Evolutionary conservation across 78 protist species (phyloP).

Genomic region (Mastigamoeba balamuthi): DNA sequence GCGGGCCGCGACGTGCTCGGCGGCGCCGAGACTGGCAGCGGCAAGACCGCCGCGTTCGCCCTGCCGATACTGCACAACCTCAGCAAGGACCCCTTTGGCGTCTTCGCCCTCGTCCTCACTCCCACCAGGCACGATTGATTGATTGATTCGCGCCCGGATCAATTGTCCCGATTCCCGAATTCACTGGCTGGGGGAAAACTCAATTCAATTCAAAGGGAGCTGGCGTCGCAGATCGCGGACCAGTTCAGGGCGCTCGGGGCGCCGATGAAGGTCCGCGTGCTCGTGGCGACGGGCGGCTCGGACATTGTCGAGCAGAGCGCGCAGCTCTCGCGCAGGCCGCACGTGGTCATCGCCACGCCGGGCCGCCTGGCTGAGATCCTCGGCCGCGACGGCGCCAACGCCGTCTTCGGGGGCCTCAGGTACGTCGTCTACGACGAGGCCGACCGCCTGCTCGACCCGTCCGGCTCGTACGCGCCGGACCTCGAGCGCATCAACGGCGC

Average conservation of each 20-base stretch:
- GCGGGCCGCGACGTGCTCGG: slow-evolving; percentile 53
- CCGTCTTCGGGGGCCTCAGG: too few species aligned
- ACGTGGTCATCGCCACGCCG: slow-evolving; percentile 93
- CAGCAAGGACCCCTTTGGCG: slow-evolving; percentile 80
- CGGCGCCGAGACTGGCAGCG: slow-evolving; percentile 80
- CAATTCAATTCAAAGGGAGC: slow-evolving; percentile 30
- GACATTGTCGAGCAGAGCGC: slow-evolving; percentile 24
- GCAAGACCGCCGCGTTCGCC: slow-evolving; percentile 97
- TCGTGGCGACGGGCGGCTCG: slow-evolving; percentile 72
- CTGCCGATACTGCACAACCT: slow-evolving; percentile 85
- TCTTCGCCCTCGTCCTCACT: slow-evolving; percentile 72
- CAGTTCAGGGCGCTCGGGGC: slow-evolving; percentile 79
- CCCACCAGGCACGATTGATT: slow-evolving; percentile 69
- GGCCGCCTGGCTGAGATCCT: slow-evolving; percentile 80
- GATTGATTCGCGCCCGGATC: neutral
- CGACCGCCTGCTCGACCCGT: slow-evolving; percentile 74
- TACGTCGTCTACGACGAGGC: slow-evolving; percentile 84
- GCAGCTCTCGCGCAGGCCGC: slow-evolving; percentile 68
- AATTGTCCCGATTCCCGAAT: too few species aligned
- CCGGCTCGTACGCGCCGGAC: too few species aligned
- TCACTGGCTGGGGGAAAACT: too few species aligned
- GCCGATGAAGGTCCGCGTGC: slow-evolving; percentile 28
- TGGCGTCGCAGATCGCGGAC: slow-evolving; percentile 85
- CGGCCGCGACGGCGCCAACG: too few species aligned
- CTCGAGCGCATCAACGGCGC: too few species aligned